A percentile compares a stretch with the other conserved stretches of the same genome.
phyloP scores from a whole-genome alignment of 305 asterid genomes.

The Solanum hybrid region DNA sequence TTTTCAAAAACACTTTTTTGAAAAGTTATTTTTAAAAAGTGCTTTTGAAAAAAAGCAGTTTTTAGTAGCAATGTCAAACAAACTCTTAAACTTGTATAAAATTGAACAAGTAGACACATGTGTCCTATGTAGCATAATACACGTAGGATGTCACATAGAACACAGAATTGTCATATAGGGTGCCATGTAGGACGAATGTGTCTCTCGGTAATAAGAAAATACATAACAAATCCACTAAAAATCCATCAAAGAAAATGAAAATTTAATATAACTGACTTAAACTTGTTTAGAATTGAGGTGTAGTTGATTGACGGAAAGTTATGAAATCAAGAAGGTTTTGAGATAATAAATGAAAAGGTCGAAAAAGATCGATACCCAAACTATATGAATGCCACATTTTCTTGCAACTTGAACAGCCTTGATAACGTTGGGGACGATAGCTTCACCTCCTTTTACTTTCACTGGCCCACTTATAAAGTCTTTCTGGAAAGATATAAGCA shows the following conservation, averaged over 20 bases:
- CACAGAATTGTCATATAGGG: too few relatives aligned
- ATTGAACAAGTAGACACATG: too few relatives aligned
- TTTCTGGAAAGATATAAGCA: not conserved
- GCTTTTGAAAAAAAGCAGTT: too few relatives aligned
- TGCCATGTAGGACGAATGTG: too few relatives aligned
- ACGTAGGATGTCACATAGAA: too few relatives aligned
- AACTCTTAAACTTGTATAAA: too few relatives aligned
- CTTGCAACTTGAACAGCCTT: constrained; percentile 65
- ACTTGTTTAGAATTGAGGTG: not conserved
- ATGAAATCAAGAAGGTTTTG: too few relatives aligned
- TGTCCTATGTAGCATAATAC: too few relatives aligned
- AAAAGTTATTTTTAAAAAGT: too few relatives aligned
- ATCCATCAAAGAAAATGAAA: not conserved
- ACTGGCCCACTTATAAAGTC: constrained; percentile 67
- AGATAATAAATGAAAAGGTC: not conserved
- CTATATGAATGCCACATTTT: constrained; percentile 43
- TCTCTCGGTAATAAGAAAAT: too few relatives aligned
- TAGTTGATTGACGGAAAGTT: not conserved
- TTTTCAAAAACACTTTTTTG: too few relatives aligned
- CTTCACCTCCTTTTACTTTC: constrained; percentile 52
- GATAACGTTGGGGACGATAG: constrained; percentile 61
- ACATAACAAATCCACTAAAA: not conserved
- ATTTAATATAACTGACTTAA: not conserved
- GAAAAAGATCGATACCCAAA: constrained; percentile 41
- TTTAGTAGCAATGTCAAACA: too few relatives aligned